Evolutionary conservation across 805 yeast genomes (phyloP).

Genomic region (Wickerhamiella shivajii): DNA sequence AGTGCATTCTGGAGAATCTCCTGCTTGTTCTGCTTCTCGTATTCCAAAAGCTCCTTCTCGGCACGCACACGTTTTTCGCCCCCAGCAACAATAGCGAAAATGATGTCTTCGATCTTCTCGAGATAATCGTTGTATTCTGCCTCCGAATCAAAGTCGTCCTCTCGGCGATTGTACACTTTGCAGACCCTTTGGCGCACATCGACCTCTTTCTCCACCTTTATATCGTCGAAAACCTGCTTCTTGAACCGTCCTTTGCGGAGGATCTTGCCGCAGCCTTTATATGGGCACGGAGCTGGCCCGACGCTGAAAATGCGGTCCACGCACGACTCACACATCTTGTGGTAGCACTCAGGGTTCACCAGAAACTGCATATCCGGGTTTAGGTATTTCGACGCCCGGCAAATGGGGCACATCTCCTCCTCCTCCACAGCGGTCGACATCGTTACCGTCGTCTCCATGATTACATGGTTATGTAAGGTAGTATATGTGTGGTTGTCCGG

Average conservation of each 20-base stretch:
- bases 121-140: constrained; percentile 60
- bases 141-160: constrained; percentile 50
- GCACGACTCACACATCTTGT: constrained; percentile 89
- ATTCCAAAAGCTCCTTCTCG: constrained; percentile 35
- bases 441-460: too few species aligned
- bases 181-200: constrained; percentile 73
- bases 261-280: constrained; percentile 76
- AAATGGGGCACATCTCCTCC: constrained; percentile 88
- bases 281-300: constrained; percentile 97
- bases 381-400: constrained; percentile 86
- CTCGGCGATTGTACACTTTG: constrained; percentile 64
- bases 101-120: constrained; percentile 68
- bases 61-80: constrained; percentile 58
- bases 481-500: too few species aligned
- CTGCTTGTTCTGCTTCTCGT: constrained; percentile 56
- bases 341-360: constrained; percentile 95
- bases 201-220: constrained; percentile 78
- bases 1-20: constrained; percentile 65
- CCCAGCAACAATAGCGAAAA: constrained; percentile 60
- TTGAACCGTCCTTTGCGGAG: constrained; percentile 81
- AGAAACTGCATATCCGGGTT: constrained; percentile 87
- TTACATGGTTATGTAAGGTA: too few species aligned
- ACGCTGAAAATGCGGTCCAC: constrained; percentile 86
- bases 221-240: constrained; percentile 83
- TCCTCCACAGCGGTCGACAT: too few species aligned